Evolutionary conservation across 2,329 filamentous ascomycete species (phyloP).

Genomic region (Phialemoniopsis sp.): DNA sequence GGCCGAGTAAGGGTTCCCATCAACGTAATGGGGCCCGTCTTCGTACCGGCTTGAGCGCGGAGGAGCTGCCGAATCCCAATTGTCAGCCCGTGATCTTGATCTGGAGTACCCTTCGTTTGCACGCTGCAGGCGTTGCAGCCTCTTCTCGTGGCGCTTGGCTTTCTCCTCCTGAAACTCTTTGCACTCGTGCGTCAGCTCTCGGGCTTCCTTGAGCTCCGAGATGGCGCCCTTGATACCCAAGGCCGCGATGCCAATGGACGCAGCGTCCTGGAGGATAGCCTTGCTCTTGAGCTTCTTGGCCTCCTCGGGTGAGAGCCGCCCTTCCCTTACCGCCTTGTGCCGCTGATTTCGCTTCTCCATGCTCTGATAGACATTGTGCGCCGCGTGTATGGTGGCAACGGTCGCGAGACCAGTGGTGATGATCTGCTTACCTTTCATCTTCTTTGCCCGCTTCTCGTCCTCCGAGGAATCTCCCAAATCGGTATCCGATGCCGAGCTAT

Average conservation of each 20-base stretch:
- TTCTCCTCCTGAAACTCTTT: slow-evolving; percentile 46
- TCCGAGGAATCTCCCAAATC: slow-evolving; percentile 55
- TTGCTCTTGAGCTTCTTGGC: slow-evolving; percentile 55
- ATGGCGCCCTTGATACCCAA: slow-evolving; percentile 54
- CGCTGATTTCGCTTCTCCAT: slow-evolving; percentile 52
- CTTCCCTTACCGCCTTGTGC: slow-evolving; percentile 49
- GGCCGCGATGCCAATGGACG: slow-evolving; percentile 54
- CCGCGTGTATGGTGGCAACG: slow-evolving; percentile 57
- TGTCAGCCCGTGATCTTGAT: slow-evolving; percentile 34
- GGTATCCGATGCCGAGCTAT: slow-evolving; percentile 45
- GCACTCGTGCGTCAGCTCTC: slow-evolving; percentile 43
- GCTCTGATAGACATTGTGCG: slow-evolving; percentile 53
- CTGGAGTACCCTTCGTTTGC: slow-evolving; percentile 1
- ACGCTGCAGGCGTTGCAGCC: slow-evolving; percentile 27
- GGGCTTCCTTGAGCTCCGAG: slow-evolving; percentile 51
- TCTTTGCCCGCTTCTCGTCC: slow-evolving; percentile 48
- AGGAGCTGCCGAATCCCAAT: slow-evolving; percentile 37
- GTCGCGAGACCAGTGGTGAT: slow-evolving; percentile 52
- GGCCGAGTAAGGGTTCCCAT: slow-evolving; percentile 41
- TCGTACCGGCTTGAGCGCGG: slow-evolving; percentile 30
- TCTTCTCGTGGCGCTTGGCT: slow-evolving; percentile 41
- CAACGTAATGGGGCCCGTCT: slow-evolving; percentile 40
- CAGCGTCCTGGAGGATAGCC: slow-evolving; percentile 52
- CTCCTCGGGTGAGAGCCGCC: slow-evolving; percentile 43
- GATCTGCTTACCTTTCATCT: slow-evolving; percentile 60